Percentiles rank a stretch among this genome's conserved stretches.
Conservation (phyloP, 192 early-diverging fungal species). For the Phycomyces nitens region DNA sequence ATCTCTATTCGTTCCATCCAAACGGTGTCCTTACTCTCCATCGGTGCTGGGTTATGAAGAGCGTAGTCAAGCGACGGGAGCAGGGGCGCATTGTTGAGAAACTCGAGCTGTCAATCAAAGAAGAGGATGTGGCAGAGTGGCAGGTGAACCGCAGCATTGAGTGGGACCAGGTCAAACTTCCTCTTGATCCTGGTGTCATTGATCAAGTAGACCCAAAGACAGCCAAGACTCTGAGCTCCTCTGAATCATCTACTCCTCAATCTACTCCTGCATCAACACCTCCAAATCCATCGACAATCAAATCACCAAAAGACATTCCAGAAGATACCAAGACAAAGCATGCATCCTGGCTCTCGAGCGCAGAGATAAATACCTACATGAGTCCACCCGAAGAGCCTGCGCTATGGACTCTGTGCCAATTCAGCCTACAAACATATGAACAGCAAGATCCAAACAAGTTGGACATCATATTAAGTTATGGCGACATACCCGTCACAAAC, state of each 20-base stretch:
- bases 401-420: conserved; percentile 49
- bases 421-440: conserved; percentile 47
- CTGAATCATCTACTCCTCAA: too few relatives aligned
- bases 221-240: background rate
- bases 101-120: conserved; percentile 45
- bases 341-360: conserved; percentile 42
- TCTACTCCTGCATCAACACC: conserved; percentile 3
- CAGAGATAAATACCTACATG: conserved; percentile 52
- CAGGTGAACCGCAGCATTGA: conserved; percentile 39
- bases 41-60: conserved; percentile 48
- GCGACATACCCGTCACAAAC: conserved; percentile 37
- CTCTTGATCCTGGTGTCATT: background rate
- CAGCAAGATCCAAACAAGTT: conserved; percentile 22
- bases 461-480: conserved; percentile 30
- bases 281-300: background rate
- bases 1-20: conserved; percentile 56
- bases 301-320: conserved; percentile 1
- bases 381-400: conserved; percentile 38
- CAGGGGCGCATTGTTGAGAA: conserved; percentile 45
- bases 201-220: background rate
- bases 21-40: conserved; percentile 54
- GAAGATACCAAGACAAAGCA: background rate
- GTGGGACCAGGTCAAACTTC: conserved; percentile 45
- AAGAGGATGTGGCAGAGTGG: conserved; percentile 62
- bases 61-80: conserved; percentile 38